Evolutionary conservation across 768 basidiomycete species (phyloP), one percentile per base, ranked within the genome.

Genomic region (Russula vinacea): DNA sequence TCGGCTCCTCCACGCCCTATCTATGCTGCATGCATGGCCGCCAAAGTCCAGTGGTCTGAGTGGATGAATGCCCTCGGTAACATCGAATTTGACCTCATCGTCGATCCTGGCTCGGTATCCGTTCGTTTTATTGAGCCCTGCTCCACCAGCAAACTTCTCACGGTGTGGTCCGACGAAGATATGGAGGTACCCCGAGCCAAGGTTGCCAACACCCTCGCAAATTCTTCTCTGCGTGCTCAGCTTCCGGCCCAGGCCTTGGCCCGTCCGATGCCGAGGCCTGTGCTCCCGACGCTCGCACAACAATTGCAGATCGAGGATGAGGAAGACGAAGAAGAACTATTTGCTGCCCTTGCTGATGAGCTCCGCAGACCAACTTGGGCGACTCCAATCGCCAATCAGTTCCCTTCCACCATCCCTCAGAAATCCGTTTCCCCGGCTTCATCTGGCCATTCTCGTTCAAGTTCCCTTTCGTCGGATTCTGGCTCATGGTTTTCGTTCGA

Each of bases 101-200:
- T 90, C 69, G 88, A 92, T 73, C 90, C 90, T 67, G 90, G 89
- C 65, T 85, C 83, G 72, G 83, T 92, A 67, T 86, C 86, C 63
- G 76, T 89, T 67, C 88, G 87, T 65, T 79, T 81, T 71, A 80
- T 79, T 57, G 78, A 73, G 60, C 71, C 70, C 63, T 74, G 76
- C 47, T 71, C 73, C 11, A 73, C 77, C 33, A 73, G 77, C 60
- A 79, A 80, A 70, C 78, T 84, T 61, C 73, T 84, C 71, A 87
- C 83, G 58, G 72, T 92, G 70, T 92, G 90, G 90, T 82, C 85
- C 5, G 85, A 85, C 62, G 80, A 83, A 68, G 44, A 59, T 51
- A 69, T 76, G 51, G 71, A 78, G 56, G 73, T 76, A 35, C 69
- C 71, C 51, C 60, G 65, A 64, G 53, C 9, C 53, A 56, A 66